Evolutionary conservation across 352 stramenopile genomes (phyloP).

Genomic region (Globisporangium mamillatum): DNA sequence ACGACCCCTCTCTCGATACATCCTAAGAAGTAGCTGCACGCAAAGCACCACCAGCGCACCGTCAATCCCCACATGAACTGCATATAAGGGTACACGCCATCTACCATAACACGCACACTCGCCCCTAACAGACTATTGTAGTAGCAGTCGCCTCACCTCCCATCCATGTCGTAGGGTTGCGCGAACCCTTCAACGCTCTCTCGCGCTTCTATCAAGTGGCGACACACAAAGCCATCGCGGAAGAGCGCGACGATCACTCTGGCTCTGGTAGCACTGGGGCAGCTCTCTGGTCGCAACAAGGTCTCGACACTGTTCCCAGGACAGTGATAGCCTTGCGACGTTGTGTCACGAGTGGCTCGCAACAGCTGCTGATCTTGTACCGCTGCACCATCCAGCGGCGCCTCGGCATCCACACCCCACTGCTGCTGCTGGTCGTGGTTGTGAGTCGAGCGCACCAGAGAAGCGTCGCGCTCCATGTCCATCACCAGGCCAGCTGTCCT

Average conservation of each 20-base stretch:
- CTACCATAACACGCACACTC: background rate
- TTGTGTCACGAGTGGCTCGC: background rate
- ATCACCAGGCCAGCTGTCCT: background rate
- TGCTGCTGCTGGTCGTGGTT: background rate
- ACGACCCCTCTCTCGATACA: constrained; percentile 50
- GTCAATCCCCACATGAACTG: background rate
- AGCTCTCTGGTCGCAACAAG: too few species aligned
- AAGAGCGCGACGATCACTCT: constrained; percentile 59
- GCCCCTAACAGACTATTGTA: background rate
- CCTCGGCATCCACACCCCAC: background rate
- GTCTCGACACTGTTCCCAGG: background rate
- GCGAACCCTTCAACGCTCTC: constrained; percentile 63
- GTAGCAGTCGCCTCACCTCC: constrained; percentile 31
- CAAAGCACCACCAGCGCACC: background rate
- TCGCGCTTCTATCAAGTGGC: constrained; percentile 48
- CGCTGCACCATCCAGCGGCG: background rate
- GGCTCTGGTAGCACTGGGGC: background rate
- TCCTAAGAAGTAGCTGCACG: constrained; percentile 55
- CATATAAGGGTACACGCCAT: background rate
- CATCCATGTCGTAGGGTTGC: constrained; percentile 68
- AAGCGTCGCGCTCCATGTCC: background rate
- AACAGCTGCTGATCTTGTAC: background rate
- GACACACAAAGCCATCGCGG: constrained; percentile 63
- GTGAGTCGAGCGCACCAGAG: background rate
- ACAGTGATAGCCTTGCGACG: background rate